Conservation (phyloP, 2,329 filamentous ascomycete species). For the Stachybotrys echinatus region DNA sequence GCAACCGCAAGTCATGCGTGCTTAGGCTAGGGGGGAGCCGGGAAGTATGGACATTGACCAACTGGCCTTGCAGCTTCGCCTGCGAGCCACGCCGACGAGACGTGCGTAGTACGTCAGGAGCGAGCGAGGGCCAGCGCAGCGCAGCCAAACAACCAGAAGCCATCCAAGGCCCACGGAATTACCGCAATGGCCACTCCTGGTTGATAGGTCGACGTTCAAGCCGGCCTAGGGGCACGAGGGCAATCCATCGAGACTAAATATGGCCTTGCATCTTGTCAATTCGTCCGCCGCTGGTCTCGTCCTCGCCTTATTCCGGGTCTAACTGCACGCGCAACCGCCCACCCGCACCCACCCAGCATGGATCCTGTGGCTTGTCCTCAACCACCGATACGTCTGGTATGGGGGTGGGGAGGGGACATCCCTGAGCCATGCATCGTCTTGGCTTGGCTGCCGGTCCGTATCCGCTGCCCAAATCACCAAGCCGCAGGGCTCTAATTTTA, state of each 20-base stretch:
- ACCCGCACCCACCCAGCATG: conserved; percentile 1
- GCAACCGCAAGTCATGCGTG: conserved; percentile 4
- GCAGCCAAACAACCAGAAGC: no score
- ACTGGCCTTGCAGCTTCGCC: not conserved
- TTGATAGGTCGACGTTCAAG: not conserved
- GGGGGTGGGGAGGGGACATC: conserved; percentile 2
- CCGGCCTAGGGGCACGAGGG: not conserved
- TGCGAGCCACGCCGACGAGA: not conserved
- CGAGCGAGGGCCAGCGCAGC: not conserved
- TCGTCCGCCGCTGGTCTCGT: not conserved
- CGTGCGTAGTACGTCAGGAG: not conserved
- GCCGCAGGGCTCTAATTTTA: conserved; percentile 37
- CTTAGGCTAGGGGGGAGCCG: not conserved
- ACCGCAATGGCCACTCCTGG: not conserved
- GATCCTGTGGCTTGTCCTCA: conserved; percentile 2
- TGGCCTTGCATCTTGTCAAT: not conserved
- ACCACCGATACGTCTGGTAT: conserved; percentile 1
- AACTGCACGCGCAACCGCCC: conserved; percentile 3
- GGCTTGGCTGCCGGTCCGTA: conserved; percentile 11
- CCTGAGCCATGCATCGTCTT: conserved; percentile 1
- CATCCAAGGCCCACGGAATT: not conserved
- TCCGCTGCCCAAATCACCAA: conserved; percentile 20
- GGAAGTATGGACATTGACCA: not conserved
- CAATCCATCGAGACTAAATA: not conserved
- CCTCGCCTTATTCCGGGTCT: conserved; percentile 1